Base-by-base conservation (phyloP, 2,329 filamentous ascomycete species). In the Pleoardoris graminearum region DNA sequence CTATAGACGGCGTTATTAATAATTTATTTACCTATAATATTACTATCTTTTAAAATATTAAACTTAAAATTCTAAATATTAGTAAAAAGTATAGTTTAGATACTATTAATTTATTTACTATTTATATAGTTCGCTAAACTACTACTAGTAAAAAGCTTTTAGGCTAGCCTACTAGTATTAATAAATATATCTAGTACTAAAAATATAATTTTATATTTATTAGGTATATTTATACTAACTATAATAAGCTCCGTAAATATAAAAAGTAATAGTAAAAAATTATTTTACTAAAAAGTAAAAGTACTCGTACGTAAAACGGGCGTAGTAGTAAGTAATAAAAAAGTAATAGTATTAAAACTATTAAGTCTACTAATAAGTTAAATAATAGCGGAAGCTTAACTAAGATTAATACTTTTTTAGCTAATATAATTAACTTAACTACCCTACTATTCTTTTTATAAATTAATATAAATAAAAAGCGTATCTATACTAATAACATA, bases 41-140 rank as follows among this genome's bases (percentile, higher is more conserved):
- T 12, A 53, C 46, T 21, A 19, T 27, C 4, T 54, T 50, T 14
- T 29, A n/a, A 2, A 36, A 50, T 16, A 50, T 50, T 21, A 19
- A 54, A 17, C 47, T 43, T 12, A 57, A 57, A 21, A 57, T 53
- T 19, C 50, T 57, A 17, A 37, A 57, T 44, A 50, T 53, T 27
- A 17, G 41, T 6, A 41, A 53, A 12, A 47, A 51, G 39, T 46
- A 56, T 45, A 50, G 27, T 3, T 33, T 53, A 14, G 37, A 53
- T 22, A 21, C 14, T 16, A 42, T 30, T n/a, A 32, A 49, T 44
- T 55, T 39, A 11, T 36, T 30, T 17, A 43, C 43, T 16, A 39
- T 39, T 25, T 53, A 49, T 19, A 25, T 38, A 11, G 46, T 39
- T 7, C 21, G 39, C 11, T 14, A 47, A 51, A 11, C 49, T 8